Percentiles rank a stretch among this genome's conserved stretches.
Conservation (phyloP, 768 basidiomycete species). For the Hypsizygus marmoreus region DNA sequence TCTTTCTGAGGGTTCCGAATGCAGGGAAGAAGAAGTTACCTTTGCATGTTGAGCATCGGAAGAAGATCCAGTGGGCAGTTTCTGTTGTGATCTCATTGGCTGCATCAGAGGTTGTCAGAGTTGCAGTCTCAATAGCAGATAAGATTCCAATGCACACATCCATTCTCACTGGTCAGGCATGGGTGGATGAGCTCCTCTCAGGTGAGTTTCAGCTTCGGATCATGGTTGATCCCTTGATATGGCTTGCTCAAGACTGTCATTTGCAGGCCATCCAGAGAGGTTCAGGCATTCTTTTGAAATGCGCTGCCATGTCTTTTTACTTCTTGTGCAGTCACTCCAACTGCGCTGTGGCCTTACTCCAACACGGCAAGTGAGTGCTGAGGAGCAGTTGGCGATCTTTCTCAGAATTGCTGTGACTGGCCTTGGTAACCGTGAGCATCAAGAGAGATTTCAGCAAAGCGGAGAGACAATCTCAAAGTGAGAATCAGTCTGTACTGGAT, state of each 20-base stretch:
- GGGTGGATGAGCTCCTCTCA: neutral
- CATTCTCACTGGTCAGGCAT: neutral
- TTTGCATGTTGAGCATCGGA: neutral
- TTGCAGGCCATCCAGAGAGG: constrained; percentile 24
- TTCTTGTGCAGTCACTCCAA: constrained; percentile 23
- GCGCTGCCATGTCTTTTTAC: constrained; percentile 22
- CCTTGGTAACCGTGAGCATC: constrained; percentile 22
- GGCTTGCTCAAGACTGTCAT: neutral
- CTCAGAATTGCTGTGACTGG: constrained; percentile 29
- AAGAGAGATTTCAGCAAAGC: constrained; percentile 37
- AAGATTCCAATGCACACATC: neutral
- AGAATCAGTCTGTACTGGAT: neutral
- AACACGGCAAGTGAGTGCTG: constrained; percentile 22
- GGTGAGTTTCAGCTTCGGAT: no score
- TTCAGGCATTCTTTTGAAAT: constrained; percentile 25
- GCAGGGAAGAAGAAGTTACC: neutral
- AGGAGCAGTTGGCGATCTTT: constrained; percentile 40
- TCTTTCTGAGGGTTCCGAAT: neutral
- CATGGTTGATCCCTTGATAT: no score
- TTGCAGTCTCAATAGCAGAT: neutral
- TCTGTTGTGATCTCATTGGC: neutral
- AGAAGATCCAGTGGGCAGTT: neutral
- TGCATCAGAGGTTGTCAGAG: neutral
- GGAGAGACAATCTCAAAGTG: constrained; percentile 38
- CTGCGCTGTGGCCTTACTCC: constrained; percentile 13